Evolutionary conservation across 148 eudicot species (phyloP).

Genomic region (Silene uniflora): DNA sequence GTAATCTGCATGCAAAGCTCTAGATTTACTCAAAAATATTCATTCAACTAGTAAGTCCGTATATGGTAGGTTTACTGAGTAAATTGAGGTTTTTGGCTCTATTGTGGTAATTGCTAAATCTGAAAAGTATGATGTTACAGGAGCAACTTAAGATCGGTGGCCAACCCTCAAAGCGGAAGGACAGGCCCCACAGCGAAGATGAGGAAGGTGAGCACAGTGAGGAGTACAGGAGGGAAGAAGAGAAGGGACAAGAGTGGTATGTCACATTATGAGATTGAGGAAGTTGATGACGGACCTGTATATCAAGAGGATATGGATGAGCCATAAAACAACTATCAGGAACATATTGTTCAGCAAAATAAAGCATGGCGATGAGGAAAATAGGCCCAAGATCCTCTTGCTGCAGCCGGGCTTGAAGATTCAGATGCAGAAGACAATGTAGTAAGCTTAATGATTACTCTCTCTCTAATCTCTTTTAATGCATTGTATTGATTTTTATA

Average conservation of each 20-base stretch:
- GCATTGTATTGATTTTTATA: background rate
- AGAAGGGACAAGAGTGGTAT: conserved; percentile 62
- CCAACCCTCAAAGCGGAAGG: conserved; percentile 69
- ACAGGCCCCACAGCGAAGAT: conserved; percentile 65
- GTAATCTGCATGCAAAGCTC: background rate
- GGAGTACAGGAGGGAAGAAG: conserved; percentile 70
- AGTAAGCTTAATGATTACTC: conserved; percentile 28
- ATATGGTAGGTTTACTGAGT: background rate
- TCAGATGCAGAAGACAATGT: conserved; percentile 82
- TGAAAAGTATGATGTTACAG: conserved; percentile 31
- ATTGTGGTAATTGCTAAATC: background rate
- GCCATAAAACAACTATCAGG: conserved; percentile 35
- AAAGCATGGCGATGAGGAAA: conserved; percentile 45
- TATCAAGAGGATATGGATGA: conserved; percentile 64
- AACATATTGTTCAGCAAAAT: conserved; percentile 38
- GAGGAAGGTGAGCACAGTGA: conserved; percentile 81
- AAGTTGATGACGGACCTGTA: conserved; percentile 51
- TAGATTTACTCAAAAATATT: background rate
- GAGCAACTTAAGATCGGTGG: conserved; percentile 76
- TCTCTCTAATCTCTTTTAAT: background rate
- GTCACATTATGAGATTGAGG: conserved; percentile 59
- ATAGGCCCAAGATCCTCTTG: conserved; percentile 73
- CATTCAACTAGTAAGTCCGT: background rate
- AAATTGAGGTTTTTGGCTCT: background rate
- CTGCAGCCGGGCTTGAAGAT: conserved; percentile 97